Base-by-base conservation (phyloP, 805 yeast genomes). In the Diddensiella caesifluorescens region DNA sequence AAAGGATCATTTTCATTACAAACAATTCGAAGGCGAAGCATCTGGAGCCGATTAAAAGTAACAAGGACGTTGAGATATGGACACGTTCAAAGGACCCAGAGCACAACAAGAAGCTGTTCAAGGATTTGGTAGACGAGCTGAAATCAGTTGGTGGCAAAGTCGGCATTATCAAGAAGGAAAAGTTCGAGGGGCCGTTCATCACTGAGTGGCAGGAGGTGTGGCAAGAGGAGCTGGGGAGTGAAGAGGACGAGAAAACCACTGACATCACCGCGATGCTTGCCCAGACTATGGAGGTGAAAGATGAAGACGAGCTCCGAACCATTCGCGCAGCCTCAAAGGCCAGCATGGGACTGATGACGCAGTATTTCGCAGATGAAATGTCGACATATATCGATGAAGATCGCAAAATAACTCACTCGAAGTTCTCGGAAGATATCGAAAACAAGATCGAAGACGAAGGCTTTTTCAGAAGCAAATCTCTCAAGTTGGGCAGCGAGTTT, bases 351-450 rank as follows among this genome's bases (percentile, higher is more conserved):
- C 74, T 89, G 69, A 83, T 89, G 85, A 49, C 62, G 13, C 80
- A 80, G 52, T 73, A 74, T 44, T 80, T 90, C 64, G 79, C 88
- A 30, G 87, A 89, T 57, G 94, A 88, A 58, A 84, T 90, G 88
- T 81, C 86, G 57, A 74, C 74, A 40, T 74, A 83, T 39, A 84
- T 90, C 25, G 97, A 90, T 62, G 95, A 88, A 55, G 97, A 88
- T 53, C 65, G 74, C 47, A 80, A 78, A 51, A 76, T 87, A 30
- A 67, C 90, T 23, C 87, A 90, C 62, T 67, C 76, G 3, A 77
- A 79, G 55, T 63, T 90, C 38, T 74, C 87, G 44, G 92, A 86
- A 49, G 74, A 72, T 55, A 72, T 90, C 39, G 95, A 88, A 59
- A 78, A 73, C 56, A 83, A 80, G 61, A 82, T 90, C 52, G 96